A percentile compares a stretch with the other conserved stretches of the same genome.
Evolutionary conservation across 768 basidiomycete species (phyloP).

Genomic region (Tricholoma saponaceum): DNA sequence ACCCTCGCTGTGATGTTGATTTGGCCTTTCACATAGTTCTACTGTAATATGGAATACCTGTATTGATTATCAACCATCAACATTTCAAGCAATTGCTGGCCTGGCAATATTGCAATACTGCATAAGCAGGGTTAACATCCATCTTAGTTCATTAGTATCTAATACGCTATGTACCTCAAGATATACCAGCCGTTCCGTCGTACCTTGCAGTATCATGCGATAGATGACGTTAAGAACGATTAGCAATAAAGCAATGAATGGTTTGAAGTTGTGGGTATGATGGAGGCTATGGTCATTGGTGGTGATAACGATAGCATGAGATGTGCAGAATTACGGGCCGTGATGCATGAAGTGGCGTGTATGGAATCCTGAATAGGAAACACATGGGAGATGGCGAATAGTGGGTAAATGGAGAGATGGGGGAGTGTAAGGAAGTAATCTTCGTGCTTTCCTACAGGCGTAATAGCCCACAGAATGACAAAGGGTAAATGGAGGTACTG

Average conservation of each 20-base stretch:
- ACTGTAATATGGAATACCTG: neutral
- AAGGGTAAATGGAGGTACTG: neutral
- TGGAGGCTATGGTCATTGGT: neutral
- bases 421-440: neutral
- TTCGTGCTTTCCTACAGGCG: neutral
- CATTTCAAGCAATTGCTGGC: neutral
- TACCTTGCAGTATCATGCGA: conserved; percentile 2
- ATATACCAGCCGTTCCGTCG: neutral
- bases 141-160: neutral
- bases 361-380: neutral
- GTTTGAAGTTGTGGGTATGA: neutral
- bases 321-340: neutral
- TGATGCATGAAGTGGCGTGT: neutral
- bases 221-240: conserved; percentile 2
- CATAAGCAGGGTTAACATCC: neutral
- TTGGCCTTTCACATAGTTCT: neutral
- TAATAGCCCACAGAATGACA: neutral
- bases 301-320: neutral
- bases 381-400: neutral
- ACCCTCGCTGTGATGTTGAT: neutral
- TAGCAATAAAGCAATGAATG: neutral
- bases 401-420: neutral
- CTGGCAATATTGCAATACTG: neutral
- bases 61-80: neutral
- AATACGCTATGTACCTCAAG: neutral